These are phyloP conservation scores for Aspergillus proliferans DNA, from an alignment of 2,329 filamentous ascomycete species.

Conservation along the genomic window DNA sequence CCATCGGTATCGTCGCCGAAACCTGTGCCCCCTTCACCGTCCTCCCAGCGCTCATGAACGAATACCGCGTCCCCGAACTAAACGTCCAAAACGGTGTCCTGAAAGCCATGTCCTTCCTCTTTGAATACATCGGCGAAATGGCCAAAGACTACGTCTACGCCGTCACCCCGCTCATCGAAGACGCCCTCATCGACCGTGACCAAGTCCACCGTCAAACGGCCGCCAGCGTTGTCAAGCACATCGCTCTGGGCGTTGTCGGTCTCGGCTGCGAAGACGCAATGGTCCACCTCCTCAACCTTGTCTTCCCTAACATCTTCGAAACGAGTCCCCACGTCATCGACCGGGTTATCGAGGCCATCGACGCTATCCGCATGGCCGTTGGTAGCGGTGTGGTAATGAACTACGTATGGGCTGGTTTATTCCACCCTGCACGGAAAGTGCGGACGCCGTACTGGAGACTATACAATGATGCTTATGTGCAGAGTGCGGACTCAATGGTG, in stretches of 20 bases:
- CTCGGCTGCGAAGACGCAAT: slow-evolving; percentile 97
- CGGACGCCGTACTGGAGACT: slow-evolving; percentile 91
- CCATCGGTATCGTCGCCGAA: slow-evolving; percentile 96
- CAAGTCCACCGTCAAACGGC: slow-evolving; percentile 97
- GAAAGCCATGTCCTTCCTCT: slow-evolving; percentile 93
- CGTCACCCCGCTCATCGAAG: slow-evolving; percentile 89
- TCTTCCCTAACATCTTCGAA: slow-evolving; percentile 96
- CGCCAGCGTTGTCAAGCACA: slow-evolving; percentile 94
- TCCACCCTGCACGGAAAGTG: slow-evolving; percentile 94
- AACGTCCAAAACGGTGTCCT: slow-evolving; percentile 99
- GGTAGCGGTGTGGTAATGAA: slow-evolving; percentile 92
- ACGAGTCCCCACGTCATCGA: slow-evolving; percentile 98
- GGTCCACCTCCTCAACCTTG: slow-evolving; percentile 91
- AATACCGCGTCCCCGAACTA: slow-evolving; percentile 95
- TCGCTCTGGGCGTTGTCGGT: slow-evolving; percentile 93
- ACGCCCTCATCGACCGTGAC: slow-evolving; percentile 94
- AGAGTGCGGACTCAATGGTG: slow-evolving; percentile 87
- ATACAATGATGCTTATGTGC: slow-evolving; percentile 96
- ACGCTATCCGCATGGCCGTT: slow-evolving; percentile 88
- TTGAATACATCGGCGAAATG: slow-evolving; percentile 99
- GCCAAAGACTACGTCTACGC: slow-evolving; percentile 99
- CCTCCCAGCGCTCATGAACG: slow-evolving; percentile 97
- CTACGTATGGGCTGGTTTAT: slow-evolving; percentile 95
- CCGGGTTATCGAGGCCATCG: slow-evolving; percentile 93
- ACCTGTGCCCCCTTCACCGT: slow-evolving; percentile 98